phyloP scores from a whole-genome alignment of 257 asterid genomes.

The Solanum etuberosum region DNA sequence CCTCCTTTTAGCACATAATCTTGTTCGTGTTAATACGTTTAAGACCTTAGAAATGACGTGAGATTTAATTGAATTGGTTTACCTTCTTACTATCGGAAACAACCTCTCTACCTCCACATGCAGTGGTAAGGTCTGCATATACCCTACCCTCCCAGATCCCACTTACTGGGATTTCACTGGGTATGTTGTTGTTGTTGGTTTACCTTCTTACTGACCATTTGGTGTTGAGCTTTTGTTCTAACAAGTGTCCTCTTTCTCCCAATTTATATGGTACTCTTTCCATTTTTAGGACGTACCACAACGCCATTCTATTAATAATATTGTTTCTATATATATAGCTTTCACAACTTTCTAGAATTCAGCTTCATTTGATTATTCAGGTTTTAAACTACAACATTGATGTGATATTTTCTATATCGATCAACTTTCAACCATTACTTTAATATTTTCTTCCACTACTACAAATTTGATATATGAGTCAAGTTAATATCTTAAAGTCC shows the following conservation, averaged over 20 bases:
- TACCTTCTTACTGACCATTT: neutral
- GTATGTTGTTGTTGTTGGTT: neutral
- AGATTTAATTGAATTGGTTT: neutral
- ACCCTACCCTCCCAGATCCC: too few species aligned
- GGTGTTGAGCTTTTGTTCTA: neutral
- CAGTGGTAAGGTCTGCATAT: too few species aligned
- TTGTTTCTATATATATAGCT: neutral
- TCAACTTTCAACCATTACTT: neutral
- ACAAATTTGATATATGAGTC: neutral
- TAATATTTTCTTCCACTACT: neutral
- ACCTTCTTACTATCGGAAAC: neutral
- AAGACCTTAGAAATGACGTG: neutral
- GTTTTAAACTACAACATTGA: neutral
- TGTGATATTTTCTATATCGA: neutral
- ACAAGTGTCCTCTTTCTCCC: neutral
- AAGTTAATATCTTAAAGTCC: neutral
- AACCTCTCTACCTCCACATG: too few species aligned
- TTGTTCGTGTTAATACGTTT: neutral
- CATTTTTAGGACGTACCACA: neutral
- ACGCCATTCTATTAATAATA: neutral
- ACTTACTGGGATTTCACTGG: too few species aligned
- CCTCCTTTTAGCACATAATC: neutral
- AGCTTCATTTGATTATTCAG: neutral
- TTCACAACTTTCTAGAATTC: neutral
- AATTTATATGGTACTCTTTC: neutral